Percentiles rank a stretch among this genome's conserved stretches.
Evolutionary conservation across 441 rosid species (phyloP).

Genomic region (Biscutella laevigata): DNA sequence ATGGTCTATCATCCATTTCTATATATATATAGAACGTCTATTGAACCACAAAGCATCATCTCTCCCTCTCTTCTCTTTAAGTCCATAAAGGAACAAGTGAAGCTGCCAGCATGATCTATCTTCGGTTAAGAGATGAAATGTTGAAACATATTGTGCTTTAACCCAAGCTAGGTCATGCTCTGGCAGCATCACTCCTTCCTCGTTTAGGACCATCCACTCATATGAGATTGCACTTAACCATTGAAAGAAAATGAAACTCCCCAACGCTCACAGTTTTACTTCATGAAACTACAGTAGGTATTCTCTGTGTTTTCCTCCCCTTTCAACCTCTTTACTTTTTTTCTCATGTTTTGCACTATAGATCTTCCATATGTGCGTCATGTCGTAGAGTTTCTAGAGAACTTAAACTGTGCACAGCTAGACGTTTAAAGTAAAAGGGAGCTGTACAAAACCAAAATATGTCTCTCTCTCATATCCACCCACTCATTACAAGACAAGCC

Average conservation of each 20-base stretch:
- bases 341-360: background rate
- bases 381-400: too few species aligned
- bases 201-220: slow-evolving; percentile 32
- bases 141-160: slow-evolving; percentile 33
- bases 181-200: slow-evolving; percentile 94
- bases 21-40: slow-evolving; percentile 12
- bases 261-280: background rate
- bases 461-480: too few species aligned
- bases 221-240: background rate
- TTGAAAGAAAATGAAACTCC: background rate
- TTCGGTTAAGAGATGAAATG: slow-evolving; percentile 31
- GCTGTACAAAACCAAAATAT: too few species aligned
- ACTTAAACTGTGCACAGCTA: too few species aligned
- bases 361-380: too few species aligned
- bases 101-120: slow-evolving; percentile 99
- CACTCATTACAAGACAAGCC: too few species aligned
- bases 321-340: background rate
- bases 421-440: too few species aligned
- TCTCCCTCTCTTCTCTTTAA: background rate
- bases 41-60: slow-evolving; percentile 6
- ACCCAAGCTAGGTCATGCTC: slow-evolving; percentile 76
- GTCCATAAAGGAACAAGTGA: slow-evolving; percentile 77
- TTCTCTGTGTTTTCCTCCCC: background rate
- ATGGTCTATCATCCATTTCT: slow-evolving; percentile 7
- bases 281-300: slow-evolving; percentile 6